These are phyloP conservation scores for Coriolopsis trogii DNA, from an alignment of 1,284 basidiomycete genomes.

Conservation along the genomic window DNA sequence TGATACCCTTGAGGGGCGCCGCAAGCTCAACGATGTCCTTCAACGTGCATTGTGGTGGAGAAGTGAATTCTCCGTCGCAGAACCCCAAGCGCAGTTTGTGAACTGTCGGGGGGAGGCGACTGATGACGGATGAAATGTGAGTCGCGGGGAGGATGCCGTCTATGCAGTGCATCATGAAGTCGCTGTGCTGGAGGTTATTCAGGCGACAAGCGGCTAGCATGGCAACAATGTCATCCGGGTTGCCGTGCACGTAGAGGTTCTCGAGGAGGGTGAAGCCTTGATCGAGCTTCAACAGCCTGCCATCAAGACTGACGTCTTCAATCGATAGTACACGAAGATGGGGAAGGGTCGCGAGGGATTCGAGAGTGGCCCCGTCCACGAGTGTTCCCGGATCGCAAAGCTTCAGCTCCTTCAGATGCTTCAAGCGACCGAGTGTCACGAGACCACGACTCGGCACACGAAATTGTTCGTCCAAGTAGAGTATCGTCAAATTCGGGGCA, in stretches of 20 bases:
- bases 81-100: not conserved
- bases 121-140: not conserved
- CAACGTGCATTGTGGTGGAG: not conserved
- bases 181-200: not conserved
- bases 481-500: not conserved
- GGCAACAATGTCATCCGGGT: not conserved
- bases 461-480: conserved; percentile 3
- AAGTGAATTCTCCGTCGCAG: conserved; percentile 1
- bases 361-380: not conserved
- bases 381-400: not conserved
- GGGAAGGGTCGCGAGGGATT: not conserved
- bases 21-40: not conserved
- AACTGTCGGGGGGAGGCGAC: not conserved
- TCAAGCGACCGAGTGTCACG: not conserved
- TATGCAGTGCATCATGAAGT: not conserved
- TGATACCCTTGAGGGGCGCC: not conserved
- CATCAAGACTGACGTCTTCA: not conserved
- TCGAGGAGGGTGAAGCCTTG: not conserved
- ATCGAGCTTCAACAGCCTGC: not conserved
- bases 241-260: not conserved
- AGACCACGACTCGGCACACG: not conserved
- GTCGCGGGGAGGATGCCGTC: not conserved
- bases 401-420: conserved; percentile 1
- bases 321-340: not conserved
- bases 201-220: not conserved